A percentile compares a stretch with the other conserved stretches of the same genome.
phyloP scores from a whole-genome alignment of 495 filamentous ascomycete species.

The Podospora pseudopauciseta region DNA sequence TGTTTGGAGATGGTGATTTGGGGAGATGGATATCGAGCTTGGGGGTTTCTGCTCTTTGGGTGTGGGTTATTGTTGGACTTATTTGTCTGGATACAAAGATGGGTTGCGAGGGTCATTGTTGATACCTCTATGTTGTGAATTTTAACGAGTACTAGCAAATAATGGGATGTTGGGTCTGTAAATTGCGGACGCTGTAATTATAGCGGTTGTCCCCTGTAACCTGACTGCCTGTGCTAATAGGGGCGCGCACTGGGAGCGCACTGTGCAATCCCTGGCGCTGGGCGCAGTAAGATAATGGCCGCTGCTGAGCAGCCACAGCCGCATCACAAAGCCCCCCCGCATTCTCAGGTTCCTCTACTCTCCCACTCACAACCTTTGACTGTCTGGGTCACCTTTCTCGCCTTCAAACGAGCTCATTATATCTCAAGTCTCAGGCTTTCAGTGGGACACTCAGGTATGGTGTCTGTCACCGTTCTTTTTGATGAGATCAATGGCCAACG shows the following conservation, averaged over 20 bases:
- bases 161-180: neutral
- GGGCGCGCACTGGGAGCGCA: neutral
- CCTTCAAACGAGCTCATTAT: too few relatives aligned
- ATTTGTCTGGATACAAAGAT: neutral
- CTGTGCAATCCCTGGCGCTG: neutral
- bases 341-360: too few relatives aligned
- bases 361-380: too few relatives aligned
- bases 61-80: neutral
- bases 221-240: neutral
- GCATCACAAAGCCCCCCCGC: neutral
- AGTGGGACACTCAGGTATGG: too few relatives aligned
- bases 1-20: neutral
- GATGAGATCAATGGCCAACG: too few relatives aligned
- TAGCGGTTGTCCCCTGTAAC: neutral
- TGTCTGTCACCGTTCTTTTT: too few relatives aligned
- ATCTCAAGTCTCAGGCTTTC: too few relatives aligned
- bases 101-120: too few relatives aligned
- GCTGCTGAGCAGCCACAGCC: neutral
- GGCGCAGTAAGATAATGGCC: neutral
- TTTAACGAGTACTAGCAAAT: too few relatives aligned
- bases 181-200: neutral
- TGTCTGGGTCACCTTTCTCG: too few relatives aligned
- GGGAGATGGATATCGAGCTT: neutral
- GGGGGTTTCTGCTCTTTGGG: neutral
- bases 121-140: too few relatives aligned